Conservation (phyloP, 768 basidiomycete species). For the Trametes coccinea region DNA sequence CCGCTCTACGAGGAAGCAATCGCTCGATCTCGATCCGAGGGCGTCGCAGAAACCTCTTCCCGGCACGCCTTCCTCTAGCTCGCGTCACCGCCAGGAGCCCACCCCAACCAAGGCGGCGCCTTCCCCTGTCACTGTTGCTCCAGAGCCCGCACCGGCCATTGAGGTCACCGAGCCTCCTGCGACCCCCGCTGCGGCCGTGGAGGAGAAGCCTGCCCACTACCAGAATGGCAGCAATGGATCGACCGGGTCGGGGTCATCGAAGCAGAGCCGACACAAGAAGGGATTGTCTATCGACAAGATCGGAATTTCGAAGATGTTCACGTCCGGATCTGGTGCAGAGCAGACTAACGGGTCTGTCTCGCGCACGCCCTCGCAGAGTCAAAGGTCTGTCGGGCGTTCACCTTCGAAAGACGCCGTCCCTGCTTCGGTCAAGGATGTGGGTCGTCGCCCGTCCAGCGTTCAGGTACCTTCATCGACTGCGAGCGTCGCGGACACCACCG, state of each 20-base stretch:
- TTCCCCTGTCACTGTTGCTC: conserved; percentile 1
- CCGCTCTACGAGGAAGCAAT: conserved; percentile 23
- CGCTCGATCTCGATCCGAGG: conserved; percentile 15
- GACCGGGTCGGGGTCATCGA: conserved; percentile 32
- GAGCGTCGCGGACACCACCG: conserved; percentile 16
- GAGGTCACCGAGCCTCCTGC: conserved; percentile 36
- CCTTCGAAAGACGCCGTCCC: conserved; percentile 29
- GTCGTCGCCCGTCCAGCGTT: conserved; percentile 34
- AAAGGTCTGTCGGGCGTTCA: conserved; percentile 24
- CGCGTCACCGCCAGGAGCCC: conserved; percentile 13
- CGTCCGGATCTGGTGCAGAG: conserved; percentile 38
- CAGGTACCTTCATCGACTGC: conserved; percentile 30
- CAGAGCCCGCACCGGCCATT: conserved; percentile 30
- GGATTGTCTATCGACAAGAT: conserved; percentile 81
- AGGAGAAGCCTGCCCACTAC: conserved; percentile 19
- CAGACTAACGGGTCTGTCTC: conserved; percentile 37
- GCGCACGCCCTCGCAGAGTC: conserved; percentile 45
- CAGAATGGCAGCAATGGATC: conserved; percentile 24
- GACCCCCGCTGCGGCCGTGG: conserved; percentile 22
- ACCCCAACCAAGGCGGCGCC: conserved; percentile 12
- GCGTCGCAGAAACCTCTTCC: conserved; percentile 35
- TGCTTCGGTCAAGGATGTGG: conserved; percentile 23
- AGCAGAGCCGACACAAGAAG: conserved; percentile 56
- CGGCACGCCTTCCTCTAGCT: conserved; percentile 23
- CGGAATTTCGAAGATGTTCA: conserved; percentile 75